phyloP scores from a whole-genome alignment of 768 basidiomycete genomes.

The Tylopilus sp. region DNA sequence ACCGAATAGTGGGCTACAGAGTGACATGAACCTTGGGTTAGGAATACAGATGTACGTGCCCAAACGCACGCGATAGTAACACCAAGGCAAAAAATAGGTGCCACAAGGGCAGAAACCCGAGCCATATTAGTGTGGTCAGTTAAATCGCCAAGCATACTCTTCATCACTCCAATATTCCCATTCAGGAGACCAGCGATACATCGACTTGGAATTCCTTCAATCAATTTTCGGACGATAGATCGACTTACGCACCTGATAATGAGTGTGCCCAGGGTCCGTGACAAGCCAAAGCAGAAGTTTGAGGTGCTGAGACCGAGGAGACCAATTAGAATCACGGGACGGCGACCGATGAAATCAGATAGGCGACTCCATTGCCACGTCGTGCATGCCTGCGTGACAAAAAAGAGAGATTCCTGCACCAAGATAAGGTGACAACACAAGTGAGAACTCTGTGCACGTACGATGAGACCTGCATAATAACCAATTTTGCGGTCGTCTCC shows the following conservation, averaged over 20 bases:
- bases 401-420: slow-evolving; percentile 61
- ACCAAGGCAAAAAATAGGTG: background rate
- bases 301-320: slow-evolving; percentile 50
- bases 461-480: slow-evolving; percentile 61
- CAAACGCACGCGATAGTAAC: background rate
- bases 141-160: background rate
- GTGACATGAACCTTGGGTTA: background rate
- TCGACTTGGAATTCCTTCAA: slow-evolving; percentile 24
- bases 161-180: slow-evolving; percentile 43
- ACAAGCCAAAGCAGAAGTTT: slow-evolving; percentile 60
- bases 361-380: slow-evolving; percentile 62
- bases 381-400: slow-evolving; percentile 52
- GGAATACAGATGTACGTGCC: background rate
- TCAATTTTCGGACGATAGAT: background rate
- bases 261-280: slow-evolving; percentile 49
- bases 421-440: background rate
- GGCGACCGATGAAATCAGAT: no score
- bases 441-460: slow-evolving; percentile 35
- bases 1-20: slow-evolving; percentile 52
- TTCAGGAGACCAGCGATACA: slow-evolving; percentile 37
- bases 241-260: slow-evolving; percentile 46
- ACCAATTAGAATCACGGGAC: slow-evolving; percentile 57
- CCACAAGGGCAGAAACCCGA: background rate
- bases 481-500: slow-evolving; percentile 60
- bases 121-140: background rate